Percentiles rank a stretch among this genome's conserved stretches.
Conservation (phyloP, 257 asterid species). For the Ilex aquifolium region DNA sequence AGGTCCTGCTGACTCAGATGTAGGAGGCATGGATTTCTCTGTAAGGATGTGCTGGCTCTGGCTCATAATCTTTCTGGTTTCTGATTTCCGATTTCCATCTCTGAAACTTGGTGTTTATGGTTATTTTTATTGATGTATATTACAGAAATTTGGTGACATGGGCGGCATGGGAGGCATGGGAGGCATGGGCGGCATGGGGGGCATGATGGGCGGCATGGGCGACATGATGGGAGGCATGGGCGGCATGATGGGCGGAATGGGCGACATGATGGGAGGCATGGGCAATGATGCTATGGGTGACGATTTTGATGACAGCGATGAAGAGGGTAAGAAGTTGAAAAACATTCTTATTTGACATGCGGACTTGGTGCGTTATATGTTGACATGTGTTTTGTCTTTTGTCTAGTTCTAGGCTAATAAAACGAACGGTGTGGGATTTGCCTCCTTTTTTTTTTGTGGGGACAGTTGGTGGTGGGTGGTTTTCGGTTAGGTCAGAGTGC, state of each 20-base stretch:
- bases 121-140: not conserved
- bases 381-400: too few relatives aligned
- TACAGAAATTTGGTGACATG: slow-evolving; percentile 16
- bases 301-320: slow-evolving; percentile 18
- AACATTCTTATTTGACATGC: too few relatives aligned
- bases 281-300: not conserved
- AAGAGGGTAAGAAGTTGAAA: slow-evolving; percentile 55
- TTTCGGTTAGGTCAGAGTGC: too few relatives aligned
- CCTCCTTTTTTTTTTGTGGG: too few relatives aligned
- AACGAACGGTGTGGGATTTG: too few relatives aligned
- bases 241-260: slow-evolving; percentile 17
- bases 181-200: slow-evolving; percentile 30
- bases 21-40: not conserved
- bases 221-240: slow-evolving; percentile 6
- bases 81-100: not conserved
- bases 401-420: too few relatives aligned
- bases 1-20: not conserved
- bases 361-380: too few relatives aligned
- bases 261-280: slow-evolving; percentile 1
- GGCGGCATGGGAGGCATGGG: slow-evolving; percentile 45
- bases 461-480: too few relatives aligned
- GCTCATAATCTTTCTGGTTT: not conserved
- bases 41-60: not conserved
- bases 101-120: not conserved
- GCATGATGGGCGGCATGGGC: slow-evolving; percentile 6